These are phyloP conservation scores for Prillingera fragicola DNA, from an alignment of 1,284 basidiomycete genomes.

Conservation along the genomic window DNA sequence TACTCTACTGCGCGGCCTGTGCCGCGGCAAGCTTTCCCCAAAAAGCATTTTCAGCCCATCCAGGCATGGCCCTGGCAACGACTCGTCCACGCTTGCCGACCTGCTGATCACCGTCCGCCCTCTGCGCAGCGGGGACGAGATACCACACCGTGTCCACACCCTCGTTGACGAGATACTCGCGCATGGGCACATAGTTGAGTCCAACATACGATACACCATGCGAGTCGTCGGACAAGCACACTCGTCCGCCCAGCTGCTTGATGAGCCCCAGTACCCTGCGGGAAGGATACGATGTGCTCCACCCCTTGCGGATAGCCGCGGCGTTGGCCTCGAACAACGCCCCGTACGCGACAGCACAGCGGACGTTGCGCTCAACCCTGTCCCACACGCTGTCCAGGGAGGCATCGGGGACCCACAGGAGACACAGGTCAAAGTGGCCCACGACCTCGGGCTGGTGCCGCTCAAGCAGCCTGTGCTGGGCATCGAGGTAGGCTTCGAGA, in stretches of 20 bases:
- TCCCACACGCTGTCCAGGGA: slow-evolving; percentile 57
- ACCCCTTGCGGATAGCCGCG: slow-evolving; percentile 86
- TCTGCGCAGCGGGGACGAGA: slow-evolving; percentile 35
- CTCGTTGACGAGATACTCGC: slow-evolving; percentile 61
- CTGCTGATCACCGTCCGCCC: slow-evolving; percentile 48
- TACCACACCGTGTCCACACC: slow-evolving; percentile 69
- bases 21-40: slow-evolving; percentile 15
- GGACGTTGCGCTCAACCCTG: slow-evolving; percentile 70
- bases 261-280: slow-evolving; percentile 72
- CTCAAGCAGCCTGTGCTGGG: slow-evolving; percentile 64
- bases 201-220: slow-evolving; percentile 86
- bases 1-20: too few relatives aligned
- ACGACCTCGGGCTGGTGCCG: slow-evolving; percentile 79
- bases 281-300: slow-evolving; percentile 78
- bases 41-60: slow-evolving; percentile 28
- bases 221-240: slow-evolving; percentile 91
- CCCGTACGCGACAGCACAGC: slow-evolving; percentile 70
- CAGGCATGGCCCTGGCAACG: slow-evolving; percentile 17
- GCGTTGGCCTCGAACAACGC: slow-evolving; percentile 91
- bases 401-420: slow-evolving; percentile 65
- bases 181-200: slow-evolving; percentile 68
- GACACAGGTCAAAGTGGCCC: slow-evolving; percentile 87
- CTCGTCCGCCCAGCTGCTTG: slow-evolving; percentile 59
- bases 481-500: slow-evolving; percentile 71
- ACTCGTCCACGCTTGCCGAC: slow-evolving; percentile 41